Conservation (phyloP, 73 alveolate species). For the Diophrys appendiculata region DNA sequence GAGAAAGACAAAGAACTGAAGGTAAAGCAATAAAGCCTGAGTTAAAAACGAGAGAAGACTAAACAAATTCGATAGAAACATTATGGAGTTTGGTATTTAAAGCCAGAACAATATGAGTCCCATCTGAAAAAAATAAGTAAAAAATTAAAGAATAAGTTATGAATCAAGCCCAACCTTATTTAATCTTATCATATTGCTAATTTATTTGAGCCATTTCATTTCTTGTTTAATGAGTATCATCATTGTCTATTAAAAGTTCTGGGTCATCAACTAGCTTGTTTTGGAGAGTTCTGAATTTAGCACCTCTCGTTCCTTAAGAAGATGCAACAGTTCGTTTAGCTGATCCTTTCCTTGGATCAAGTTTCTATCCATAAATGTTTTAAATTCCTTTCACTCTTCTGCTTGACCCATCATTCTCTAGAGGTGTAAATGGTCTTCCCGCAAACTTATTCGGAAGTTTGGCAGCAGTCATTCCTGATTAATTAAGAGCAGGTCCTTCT, state of each 20-base stretch:
- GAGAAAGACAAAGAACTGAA: too few relatives aligned
- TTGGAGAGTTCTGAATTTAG: slow-evolving; percentile 39
- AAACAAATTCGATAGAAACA: too few relatives aligned
- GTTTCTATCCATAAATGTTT: neutral
- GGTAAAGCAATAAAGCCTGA: too few relatives aligned
- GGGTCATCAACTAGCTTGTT: slow-evolving; percentile 63
- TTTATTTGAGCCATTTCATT: neutral
- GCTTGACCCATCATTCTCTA: neutral
- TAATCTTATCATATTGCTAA: neutral
- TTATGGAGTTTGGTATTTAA: too few relatives aligned
- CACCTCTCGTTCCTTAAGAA: neutral
- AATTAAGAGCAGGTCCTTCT: neutral
- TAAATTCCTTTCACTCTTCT: neutral
- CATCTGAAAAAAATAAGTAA: too few relatives aligned
- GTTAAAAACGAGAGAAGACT: too few relatives aligned
- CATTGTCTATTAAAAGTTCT: slow-evolving; percentile 43
- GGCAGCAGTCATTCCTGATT: neutral
- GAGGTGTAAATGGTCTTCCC: neutral
- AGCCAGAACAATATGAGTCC: too few relatives aligned
- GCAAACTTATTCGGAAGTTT: neutral
- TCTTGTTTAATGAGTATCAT: slow-evolving; percentile 5
- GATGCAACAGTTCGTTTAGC: neutral
- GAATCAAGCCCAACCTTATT: too few relatives aligned
- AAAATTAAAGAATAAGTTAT: too few relatives aligned
- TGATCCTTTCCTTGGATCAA: neutral